phyloP scores from a whole-genome alignment of 495 filamentous ascomycete genomes.

The Pseudoneurospora amorphoporcata region DNA sequence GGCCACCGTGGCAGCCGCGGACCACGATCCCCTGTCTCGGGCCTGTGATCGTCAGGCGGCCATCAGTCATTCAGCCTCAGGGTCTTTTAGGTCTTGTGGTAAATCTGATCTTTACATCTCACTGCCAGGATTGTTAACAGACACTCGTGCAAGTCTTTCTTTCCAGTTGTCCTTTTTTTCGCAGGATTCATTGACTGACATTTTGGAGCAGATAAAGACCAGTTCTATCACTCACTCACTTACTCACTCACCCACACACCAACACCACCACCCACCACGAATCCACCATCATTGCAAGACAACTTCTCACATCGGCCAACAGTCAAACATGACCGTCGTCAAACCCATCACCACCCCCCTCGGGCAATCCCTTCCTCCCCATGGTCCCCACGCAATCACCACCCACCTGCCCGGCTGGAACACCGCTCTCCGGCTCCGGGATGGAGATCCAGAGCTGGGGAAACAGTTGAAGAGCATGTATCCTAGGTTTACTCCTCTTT shows the following conservation, averaged over 20 bases:
- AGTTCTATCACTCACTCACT: too few species aligned
- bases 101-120: not conserved
- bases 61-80: not conserved
- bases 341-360: conserved; percentile 24
- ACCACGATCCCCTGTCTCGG: not conserved
- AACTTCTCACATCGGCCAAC: too few species aligned
- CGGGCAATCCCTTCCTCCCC: conserved; percentile 32
- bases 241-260: not conserved
- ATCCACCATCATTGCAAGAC: too few species aligned
- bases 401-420: conserved; percentile 27
- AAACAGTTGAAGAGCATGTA: conserved; percentile 26
- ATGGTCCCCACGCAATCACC: conserved; percentile 31
- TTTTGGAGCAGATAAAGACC: not conserved
- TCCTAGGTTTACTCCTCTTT: conserved; percentile 31
- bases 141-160: not conserved
- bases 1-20: not conserved
- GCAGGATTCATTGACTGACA: not conserved
- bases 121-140: not conserved
- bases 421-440: conserved; percentile 15
- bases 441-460: conserved; percentile 23
- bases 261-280: not conserved
- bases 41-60: not conserved
- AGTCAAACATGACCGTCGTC: conserved; percentile 18
- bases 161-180: not conserved
- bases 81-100: not conserved